Base-by-base conservation (phyloP, 257 asterid genomes). In the Solanum virginianum region DNA sequence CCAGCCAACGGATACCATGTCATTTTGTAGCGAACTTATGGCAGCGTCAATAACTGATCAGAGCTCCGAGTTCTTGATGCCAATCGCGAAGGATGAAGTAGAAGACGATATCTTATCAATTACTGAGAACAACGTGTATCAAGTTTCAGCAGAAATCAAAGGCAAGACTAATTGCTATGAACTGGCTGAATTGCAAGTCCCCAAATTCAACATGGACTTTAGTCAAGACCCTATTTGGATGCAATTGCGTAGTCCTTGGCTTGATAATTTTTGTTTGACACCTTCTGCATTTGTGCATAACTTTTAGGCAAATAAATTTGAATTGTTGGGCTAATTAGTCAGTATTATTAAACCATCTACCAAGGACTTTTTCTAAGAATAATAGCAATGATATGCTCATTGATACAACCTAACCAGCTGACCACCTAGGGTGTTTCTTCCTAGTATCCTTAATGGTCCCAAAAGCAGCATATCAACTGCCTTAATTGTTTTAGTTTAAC, bases 181-280 rank as follows among this genome's bases (percentile, higher is more conserved):
- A 36, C 24, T 91, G 83, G 84, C 72, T 15, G 91, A 93, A 56
- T 91, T 93, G 22, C 93, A 92, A 85, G 82, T 92, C 80, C 92
- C 95, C 10, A 91, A 85, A 81, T 47, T 86, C 65, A 83, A 59
- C 85, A 82, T 86, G 88, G 94, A 92, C n/a, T 92, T 94, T 92
- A 89, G 85, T 0, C 94, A 92, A 66, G 97, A 91, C 45, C 88
- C 97, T 12, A 84, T 92, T 32, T 93, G 96, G 96, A 82, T 90
- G 43, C 94, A 89, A 14, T 72, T 93, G 49, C 85, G 88, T 5
- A 93, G 97, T 87, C 94, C 97, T 26, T 93, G 97, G 94, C 92
- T 90, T 9, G 83, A 79, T 17, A 75, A 75, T 75, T 75, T 75
- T 12, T 49, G 20, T 10, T 24, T 15, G n/a, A 75, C 82, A 75